Base-by-base conservation (phyloP, 441 rosid species). In the Eutrema salsugineum region DNA sequence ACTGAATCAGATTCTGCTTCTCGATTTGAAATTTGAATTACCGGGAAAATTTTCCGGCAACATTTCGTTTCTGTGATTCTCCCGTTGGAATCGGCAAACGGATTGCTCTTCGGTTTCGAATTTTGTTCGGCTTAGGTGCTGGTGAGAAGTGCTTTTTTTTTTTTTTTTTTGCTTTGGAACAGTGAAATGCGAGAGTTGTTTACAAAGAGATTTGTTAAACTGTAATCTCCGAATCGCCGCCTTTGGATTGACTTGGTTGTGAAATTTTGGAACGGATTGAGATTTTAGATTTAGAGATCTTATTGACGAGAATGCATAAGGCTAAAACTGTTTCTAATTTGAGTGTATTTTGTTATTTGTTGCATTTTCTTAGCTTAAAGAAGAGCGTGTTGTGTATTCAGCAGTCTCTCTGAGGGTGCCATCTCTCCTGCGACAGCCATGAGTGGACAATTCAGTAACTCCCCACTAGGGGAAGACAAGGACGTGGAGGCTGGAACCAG, bases 391-490 rank as follows among this genome's bases (percentile, higher is more conserved):
- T 71, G 68, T 44, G 20, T 30, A 55, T 55, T 56, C 69, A 33
- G 36, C 46, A 49, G 8, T 42, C 6, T 30, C 27, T 63, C 30
- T 73, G 36, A 14, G 77, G 85, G 92, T 87, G 91, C 83, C 81
- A 85, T 87, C 85, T 87, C 87, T 85, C 93, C 91, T 83, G 91
- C 91, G 92, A 91, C 86, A 80, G 85, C 48, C 39, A 79, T 79
- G 80, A 87, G 80, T 73, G 84, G 15, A 63, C 51, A 48, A 15
- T 68, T 73, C 24, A 86, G 66, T 53, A 77, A 77, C n/a, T 84
- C 90, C 71, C 87, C 94, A 5, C 30, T 80, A 68, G 55, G 70
- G 72, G 82, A 78, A 28, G 80, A 55, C 9, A 63, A 46, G 16
- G 91, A 88, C 61, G 12, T 79, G 73, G 94, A 86, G 76, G 86